Percentiles rank a stretch among this genome's conserved stretches.
Conservation (phyloP, 1,139 yeast genomes). For the Blastobotrys persicus region DNA sequence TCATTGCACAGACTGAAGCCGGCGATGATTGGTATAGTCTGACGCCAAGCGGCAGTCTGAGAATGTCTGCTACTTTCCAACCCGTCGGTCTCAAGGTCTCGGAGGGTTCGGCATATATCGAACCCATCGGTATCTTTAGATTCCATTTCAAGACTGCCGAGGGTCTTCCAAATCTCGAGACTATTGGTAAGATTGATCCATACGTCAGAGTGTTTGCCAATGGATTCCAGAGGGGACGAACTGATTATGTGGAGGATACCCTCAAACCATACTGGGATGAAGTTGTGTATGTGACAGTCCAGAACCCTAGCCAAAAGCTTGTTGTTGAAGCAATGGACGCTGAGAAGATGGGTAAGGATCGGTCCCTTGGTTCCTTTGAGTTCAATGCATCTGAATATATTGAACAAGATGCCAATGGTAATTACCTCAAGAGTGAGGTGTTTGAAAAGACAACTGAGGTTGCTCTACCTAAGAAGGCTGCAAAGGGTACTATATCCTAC, state of each 20-base stretch:
- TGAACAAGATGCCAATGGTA: slow-evolving; percentile 57
- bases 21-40: slow-evolving; percentile 74
- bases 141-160: slow-evolving; percentile 68
- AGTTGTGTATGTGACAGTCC: slow-evolving; percentile 72
- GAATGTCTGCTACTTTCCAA: slow-evolving; percentile 73
- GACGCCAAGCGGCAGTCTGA: slow-evolving; percentile 64
- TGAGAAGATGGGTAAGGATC: slow-evolving; percentile 70
- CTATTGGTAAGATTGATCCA: slow-evolving; percentile 89
- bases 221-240: slow-evolving; percentile 74
- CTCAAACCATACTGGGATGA: slow-evolving; percentile 86
- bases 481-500: slow-evolving; percentile 77
- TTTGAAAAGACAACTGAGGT: slow-evolving; percentile 56
- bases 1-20: slow-evolving; percentile 74
- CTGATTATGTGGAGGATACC: slow-evolving; percentile 64
- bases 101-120: slow-evolving; percentile 70
- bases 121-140: slow-evolving; percentile 90
- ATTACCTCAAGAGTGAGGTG: slow-evolving; percentile 60
- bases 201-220: slow-evolving; percentile 77
- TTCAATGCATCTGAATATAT: slow-evolving; percentile 66
- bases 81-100: slow-evolving; percentile 69
- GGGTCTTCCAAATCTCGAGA: slow-evolving; percentile 78
- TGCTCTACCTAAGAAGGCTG: slow-evolving; percentile 64
- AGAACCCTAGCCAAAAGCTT: slow-evolving; percentile 76
- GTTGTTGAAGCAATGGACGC: slow-evolving; percentile 91
- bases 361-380: slow-evolving; percentile 81